Conservation (phyloP, 2,329 filamentous ascomycete genomes). For the Sclerotinia borealis region DNA sequence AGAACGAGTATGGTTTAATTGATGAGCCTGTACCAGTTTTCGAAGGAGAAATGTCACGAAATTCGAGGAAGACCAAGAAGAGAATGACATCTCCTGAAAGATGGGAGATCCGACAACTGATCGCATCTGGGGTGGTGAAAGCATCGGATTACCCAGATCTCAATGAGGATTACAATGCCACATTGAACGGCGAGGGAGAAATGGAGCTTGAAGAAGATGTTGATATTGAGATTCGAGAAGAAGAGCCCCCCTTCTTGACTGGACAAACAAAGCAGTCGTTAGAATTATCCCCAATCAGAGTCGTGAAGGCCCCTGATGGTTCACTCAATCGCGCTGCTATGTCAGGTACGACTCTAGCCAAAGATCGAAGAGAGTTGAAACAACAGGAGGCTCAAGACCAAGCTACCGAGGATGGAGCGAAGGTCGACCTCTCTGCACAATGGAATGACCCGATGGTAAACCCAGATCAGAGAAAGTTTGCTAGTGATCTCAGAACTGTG, state of each 20-base stretch:
- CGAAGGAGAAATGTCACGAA: constrained; percentile 49
- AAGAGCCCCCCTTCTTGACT: constrained; percentile 91
- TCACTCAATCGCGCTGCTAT: constrained; percentile 95
- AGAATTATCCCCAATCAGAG: constrained; percentile 89
- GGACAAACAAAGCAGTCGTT: constrained; percentile 96
- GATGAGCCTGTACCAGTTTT: constrained; percentile 53
- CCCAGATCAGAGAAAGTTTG: constrained; percentile 80
- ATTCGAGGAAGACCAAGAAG: constrained; percentile 65
- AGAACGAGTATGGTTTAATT: constrained; percentile 50
- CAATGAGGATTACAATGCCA: constrained; percentile 88
- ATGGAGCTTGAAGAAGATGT: constrained; percentile 94
- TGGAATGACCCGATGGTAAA: constrained; percentile 97
- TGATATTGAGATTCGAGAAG: constrained; percentile 93
- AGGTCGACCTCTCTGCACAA: constrained; percentile 79
- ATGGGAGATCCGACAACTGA: constrained; percentile 96
- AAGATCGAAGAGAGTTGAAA: constrained; percentile 81
- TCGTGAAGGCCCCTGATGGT: constrained; percentile 97
- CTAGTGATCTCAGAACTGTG: constrained; percentile 71
- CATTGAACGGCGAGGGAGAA: constrained; percentile 75
- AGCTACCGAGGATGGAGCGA: constrained; percentile 63
- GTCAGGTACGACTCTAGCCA: constrained; percentile 81
- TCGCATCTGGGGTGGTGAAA: constrained; percentile 89
- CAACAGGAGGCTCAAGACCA: constrained; percentile 82
- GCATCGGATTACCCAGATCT: constrained; percentile 91
- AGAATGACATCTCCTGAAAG: constrained; percentile 92